A percentile compares a stretch with the other conserved stretches of the same genome.
Evolutionary conservation across 2,329 filamentous ascomycete genomes (phyloP).

Genomic region (Ilyonectria destructans): DNA sequence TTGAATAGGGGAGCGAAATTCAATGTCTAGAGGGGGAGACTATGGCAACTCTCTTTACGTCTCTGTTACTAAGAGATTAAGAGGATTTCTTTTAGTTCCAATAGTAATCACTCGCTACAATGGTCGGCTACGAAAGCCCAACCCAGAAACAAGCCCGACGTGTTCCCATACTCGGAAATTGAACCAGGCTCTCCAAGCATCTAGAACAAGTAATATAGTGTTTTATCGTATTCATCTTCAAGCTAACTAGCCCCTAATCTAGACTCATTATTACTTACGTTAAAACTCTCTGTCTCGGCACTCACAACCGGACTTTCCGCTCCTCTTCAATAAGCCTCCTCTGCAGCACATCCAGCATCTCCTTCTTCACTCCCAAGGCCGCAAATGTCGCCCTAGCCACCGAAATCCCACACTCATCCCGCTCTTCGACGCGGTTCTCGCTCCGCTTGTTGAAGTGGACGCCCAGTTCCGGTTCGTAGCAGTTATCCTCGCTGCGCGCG

Average conservation of each 20-base stretch:
- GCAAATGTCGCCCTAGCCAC: constrained; percentile 48
- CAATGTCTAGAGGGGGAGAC: no score
- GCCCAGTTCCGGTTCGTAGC: constrained; percentile 57
- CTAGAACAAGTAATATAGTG: no score
- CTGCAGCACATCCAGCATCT: constrained; percentile 47
- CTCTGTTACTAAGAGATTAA: no score
- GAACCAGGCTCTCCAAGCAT: no score
- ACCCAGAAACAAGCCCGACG: no score
- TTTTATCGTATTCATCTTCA: neutral
- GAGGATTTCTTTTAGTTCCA: no score
- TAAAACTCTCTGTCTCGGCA: neutral
- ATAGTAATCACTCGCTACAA: no score
- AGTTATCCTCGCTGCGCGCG: constrained; percentile 68
- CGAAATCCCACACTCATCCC: constrained; percentile 53
- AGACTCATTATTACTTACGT: neutral
- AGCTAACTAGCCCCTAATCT: neutral
- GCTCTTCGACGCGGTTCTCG: constrained; percentile 36
- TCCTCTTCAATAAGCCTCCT: constrained; percentile 29
- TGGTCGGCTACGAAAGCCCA: no score
- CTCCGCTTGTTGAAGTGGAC: constrained; percentile 54
- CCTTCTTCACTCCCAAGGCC: constrained; percentile 46
- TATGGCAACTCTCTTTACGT: no score
- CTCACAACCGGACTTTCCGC: constrained; percentile 3
- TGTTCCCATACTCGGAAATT: no score
- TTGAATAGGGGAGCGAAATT: no score